Evolutionary conservation across 1,139 yeast species (phyloP), one percentile per base, ranked within the genome.

Genomic region (Protomyces inundatus): DNA sequence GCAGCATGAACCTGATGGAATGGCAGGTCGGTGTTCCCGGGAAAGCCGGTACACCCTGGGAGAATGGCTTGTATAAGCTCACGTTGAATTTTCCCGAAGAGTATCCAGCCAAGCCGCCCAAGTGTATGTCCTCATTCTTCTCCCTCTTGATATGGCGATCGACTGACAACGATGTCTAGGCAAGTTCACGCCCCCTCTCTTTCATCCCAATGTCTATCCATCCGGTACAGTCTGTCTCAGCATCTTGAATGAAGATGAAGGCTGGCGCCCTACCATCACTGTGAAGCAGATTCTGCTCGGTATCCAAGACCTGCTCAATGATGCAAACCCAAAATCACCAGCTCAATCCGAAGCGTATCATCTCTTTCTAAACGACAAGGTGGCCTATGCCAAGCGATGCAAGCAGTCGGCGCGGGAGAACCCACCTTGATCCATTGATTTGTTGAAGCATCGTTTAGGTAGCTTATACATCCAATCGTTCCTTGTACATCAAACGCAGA

Each of bases 11-110:
- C 74, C 79, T 93, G 68, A 88, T 88, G 72, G 82, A 77, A 71
- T 93, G 99, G 99, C 84, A 83, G 33, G 96, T 97, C 7, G 98
- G 98, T 32, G 88, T 93, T 63, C 98, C 98, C 3, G 98, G 98
- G 12, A 90, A 88, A 74, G 81, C 83, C 55, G 85, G 85, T 68
- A 91, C 98, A 2, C 73, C 86, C 40, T 93, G 98, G 98, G 88
- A 82, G 57, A 89, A 88, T 64, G 98, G 95, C 12, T 83, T 87
- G 0, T 93, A 85, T 74, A 97, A 97, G n/a, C 78, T 93, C 53
- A 85, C 90, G 2, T 84, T 93, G 54, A 77, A 80, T 12, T 93
- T 93, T 73, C 90, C 97, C 0, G 87, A 86, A 35, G 67, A 42
- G 67, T 66, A 32, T 46, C 56, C 54, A 5, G 23, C 33, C n/a